Evolutionary conservation across 345 rosid species (phyloP).

Genomic region (Lumnitzera littorea): DNA sequence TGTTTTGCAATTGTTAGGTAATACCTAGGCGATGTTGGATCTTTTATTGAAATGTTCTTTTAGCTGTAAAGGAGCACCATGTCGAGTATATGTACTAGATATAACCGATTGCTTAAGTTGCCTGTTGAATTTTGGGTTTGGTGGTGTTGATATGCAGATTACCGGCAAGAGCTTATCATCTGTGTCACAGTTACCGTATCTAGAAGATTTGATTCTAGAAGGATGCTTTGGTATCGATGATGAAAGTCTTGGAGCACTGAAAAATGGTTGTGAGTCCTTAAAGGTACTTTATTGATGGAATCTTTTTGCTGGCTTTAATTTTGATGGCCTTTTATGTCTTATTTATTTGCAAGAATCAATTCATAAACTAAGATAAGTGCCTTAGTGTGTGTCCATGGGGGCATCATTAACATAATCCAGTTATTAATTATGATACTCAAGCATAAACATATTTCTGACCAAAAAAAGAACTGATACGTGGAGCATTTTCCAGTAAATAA

Average conservation of each 20-base stretch:
- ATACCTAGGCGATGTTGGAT: too few relatives aligned
- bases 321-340: neutral
- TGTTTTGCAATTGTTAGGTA: too few relatives aligned
- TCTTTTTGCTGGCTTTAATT: neutral
- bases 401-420: too few relatives aligned
- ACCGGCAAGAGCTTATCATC: conserved; percentile 45
- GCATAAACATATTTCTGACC: too few relatives aligned
- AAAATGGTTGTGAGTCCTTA: conserved; percentile 48
- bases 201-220: conserved; percentile 55
- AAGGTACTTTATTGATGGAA: conserved; percentile 30
- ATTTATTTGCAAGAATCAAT: neutral
- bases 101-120: neutral
- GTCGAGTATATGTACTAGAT: neutral
- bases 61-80: too few relatives aligned
- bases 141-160: conserved; percentile 32
- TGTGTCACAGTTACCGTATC: conserved; percentile 40
- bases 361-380: too few relatives aligned
- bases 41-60: too few relatives aligned
- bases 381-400: too few relatives aligned
- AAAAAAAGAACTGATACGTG: too few relatives aligned
- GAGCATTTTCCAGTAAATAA: too few relatives aligned
- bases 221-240: conserved; percentile 64
- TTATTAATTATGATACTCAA: too few relatives aligned
- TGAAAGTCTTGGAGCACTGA: conserved; percentile 34
- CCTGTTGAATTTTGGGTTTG: neutral